A percentile compares a stretch with the other conserved stretches of the same genome.
Evolutionary conservation across 2,329 filamentous ascomycete genomes (phyloP).

Genomic region (Byssothecium circinans): DNA sequence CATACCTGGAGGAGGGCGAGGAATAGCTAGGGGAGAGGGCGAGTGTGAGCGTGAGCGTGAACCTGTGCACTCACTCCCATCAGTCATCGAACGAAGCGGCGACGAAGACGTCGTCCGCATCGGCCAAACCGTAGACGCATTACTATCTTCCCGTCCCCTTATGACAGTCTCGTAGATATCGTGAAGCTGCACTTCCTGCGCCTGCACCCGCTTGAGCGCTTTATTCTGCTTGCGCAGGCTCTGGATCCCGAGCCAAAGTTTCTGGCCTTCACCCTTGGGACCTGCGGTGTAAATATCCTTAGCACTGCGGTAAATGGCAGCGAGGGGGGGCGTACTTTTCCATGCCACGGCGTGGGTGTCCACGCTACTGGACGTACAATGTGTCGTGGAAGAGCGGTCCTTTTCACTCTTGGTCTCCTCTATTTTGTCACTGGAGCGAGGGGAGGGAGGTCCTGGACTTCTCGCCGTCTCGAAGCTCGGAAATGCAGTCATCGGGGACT

Average conservation of each 20-base stretch:
- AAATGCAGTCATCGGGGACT: not conserved
- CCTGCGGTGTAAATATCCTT: constrained; percentile 25
- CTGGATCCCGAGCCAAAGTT: constrained; percentile 22
- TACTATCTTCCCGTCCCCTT: not conserved
- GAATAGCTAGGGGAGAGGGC: not conserved
- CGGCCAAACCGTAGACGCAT: not conserved
- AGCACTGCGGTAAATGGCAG: constrained; percentile 9
- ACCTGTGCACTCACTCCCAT: no score
- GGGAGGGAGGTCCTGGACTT: not conserved
- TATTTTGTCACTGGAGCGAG: not conserved
- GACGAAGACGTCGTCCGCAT: not conserved
- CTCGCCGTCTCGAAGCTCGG: not conserved
- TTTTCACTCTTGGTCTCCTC: not conserved
- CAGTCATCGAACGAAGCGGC: not conserved
- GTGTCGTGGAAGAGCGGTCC: not conserved
- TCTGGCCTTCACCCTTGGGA: constrained; percentile 30
- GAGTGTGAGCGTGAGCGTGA: not conserved
- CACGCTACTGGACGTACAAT: not conserved
- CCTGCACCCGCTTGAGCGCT: not conserved
- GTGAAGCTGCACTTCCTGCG: not conserved
- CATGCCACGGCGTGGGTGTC: not conserved
- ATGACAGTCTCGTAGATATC: not conserved
- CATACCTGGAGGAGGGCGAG: not conserved
- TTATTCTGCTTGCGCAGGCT: constrained; percentile 11
- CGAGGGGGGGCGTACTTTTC: not conserved